A percentile compares a stretch with the other conserved stretches of the same genome.
phyloP scores from a whole-genome alignment of 768 basidiomycete species.

The Daedaleopsis sinensis region DNA sequence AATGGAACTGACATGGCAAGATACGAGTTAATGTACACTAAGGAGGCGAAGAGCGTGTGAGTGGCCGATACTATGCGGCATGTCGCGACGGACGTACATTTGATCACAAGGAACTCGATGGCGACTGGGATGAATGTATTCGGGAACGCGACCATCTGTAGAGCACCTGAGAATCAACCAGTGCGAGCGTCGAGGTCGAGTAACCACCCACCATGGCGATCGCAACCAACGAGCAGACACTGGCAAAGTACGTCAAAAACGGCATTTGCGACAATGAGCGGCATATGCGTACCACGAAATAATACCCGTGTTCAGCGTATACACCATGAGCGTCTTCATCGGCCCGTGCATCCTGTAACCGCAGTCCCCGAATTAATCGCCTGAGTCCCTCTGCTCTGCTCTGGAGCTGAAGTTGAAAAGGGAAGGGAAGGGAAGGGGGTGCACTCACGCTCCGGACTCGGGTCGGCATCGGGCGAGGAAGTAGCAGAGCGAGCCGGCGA shows the following conservation, averaged over 20 bases:
- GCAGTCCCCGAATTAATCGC: background rate
- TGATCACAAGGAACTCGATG: slow-evolving; percentile 24
- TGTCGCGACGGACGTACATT: slow-evolving; percentile 9
- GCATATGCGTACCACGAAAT: slow-evolving; percentile 15
- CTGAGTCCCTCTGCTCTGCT: too few relatives aligned
- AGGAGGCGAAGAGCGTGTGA: background rate
- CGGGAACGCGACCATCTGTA: slow-evolving; percentile 22
- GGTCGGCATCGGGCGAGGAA: slow-evolving; percentile 21
- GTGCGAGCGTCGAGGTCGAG: too few relatives aligned
- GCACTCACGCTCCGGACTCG: slow-evolving; percentile 12
- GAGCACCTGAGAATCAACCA: background rate
- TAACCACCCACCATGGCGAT: slow-evolving; percentile 10
- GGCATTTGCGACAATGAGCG: background rate
- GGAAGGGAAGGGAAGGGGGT: too few relatives aligned
- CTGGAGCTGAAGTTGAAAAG: too few relatives aligned
- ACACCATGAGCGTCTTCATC: slow-evolving; percentile 20
- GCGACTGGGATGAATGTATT: slow-evolving; percentile 19
- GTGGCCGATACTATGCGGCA: too few relatives aligned
- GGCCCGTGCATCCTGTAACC: slow-evolving; percentile 21
- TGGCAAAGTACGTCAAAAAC: background rate
- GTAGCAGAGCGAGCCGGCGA: slow-evolving; percentile 23
- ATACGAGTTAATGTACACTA: slow-evolving; percentile 28
- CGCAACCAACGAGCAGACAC: slow-evolving; percentile 19
- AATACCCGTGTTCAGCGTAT: slow-evolving; percentile 24
- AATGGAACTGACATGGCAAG: slow-evolving; percentile 19